Percentiles rank a stretch among this genome's conserved stretches.
These are phyloP conservation scores for Mycena kentingensis DNA, from an alignment of 768 basidiomycete species.

Conservation along the genomic window DNA sequence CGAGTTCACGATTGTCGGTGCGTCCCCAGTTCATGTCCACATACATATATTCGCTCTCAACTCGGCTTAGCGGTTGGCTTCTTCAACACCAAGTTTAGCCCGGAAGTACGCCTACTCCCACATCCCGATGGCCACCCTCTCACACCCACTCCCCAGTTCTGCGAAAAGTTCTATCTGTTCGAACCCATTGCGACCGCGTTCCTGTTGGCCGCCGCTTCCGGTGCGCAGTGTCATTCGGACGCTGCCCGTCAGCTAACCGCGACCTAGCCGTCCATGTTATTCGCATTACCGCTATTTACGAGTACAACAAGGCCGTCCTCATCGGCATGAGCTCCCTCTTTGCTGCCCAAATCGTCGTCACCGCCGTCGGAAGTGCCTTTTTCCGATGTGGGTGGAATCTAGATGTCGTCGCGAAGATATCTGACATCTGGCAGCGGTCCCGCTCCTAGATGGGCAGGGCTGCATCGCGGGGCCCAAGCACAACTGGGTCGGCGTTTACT, in stretches of 20 bases:
- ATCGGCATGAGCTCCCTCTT: conserved; percentile 58
- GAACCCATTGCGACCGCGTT: conserved; percentile 86
- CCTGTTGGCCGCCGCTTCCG: conserved; percentile 71
- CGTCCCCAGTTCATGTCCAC: conserved; percentile 3
- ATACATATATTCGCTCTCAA: neutral
- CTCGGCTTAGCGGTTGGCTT: conserved; percentile 69
- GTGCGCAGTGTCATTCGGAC: conserved; percentile 32
- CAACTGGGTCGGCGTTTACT: conserved; percentile 86
- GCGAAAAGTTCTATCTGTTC: conserved; percentile 75
- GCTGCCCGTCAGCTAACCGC: conserved; percentile 3
- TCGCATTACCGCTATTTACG: conserved; percentile 78
- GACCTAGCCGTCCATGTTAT: conserved; percentile 66
- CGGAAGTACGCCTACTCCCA: conserved; percentile 40
- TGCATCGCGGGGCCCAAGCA: conserved; percentile 83
- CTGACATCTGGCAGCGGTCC: conserved; percentile 51
- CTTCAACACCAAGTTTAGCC: conserved; percentile 73
- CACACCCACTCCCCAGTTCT: conserved; percentile 42
- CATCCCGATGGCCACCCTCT: conserved; percentile 2
- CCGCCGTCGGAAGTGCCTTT: conserved; percentile 77
- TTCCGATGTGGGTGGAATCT: conserved; percentile 57
- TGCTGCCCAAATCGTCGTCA: conserved; percentile 68
- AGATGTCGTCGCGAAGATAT: neutral
- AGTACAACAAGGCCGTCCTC: conserved; percentile 59
- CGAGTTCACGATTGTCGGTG: conserved; percentile 78
- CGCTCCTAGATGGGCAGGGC: conserved; percentile 72